A percentile compares a stretch with the other conserved stretches of the same genome.
phyloP scores from a whole-genome alignment of 2,329 filamentous ascomycete genomes.

The Fusarium bactridioides region DNA sequence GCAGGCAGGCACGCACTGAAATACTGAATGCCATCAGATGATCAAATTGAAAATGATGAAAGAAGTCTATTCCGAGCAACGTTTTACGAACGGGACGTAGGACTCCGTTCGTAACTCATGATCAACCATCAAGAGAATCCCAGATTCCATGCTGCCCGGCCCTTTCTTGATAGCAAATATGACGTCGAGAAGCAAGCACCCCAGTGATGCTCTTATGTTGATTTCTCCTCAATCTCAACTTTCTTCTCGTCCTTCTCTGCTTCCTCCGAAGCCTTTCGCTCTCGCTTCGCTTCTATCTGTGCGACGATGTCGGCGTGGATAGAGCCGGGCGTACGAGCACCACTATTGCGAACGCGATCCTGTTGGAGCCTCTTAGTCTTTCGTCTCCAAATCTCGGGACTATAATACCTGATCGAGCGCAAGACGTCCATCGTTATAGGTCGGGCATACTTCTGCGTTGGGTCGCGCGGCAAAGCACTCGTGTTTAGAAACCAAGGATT shows the following conservation, averaged over 20 bases:
- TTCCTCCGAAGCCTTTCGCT: background rate
- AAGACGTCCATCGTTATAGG: slow-evolving; percentile 2
- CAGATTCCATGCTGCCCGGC: background rate
- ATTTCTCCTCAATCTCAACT: background rate
- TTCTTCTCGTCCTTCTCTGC: background rate
- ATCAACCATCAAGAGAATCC: background rate
- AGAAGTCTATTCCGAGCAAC: background rate
- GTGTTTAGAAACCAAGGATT: slow-evolving; percentile 40
- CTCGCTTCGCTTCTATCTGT: slow-evolving; percentile 30
- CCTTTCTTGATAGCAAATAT: no score
- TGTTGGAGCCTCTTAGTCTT: background rate
- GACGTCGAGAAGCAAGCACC: accelerated
- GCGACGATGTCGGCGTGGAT: slow-evolving; percentile 39
- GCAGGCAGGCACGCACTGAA: background rate
- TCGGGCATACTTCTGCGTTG: background rate
- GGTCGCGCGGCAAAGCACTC: slow-evolving; percentile 34
- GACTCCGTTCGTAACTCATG: no score
- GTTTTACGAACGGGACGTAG: no score
- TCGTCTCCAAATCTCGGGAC: accelerated
- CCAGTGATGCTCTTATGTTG: background rate
- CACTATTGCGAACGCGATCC: slow-evolving; percentile 37
- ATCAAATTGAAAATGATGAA: background rate
- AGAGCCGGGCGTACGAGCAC: slow-evolving; percentile 39
- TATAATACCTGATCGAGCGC: slow-evolving; percentile 18
- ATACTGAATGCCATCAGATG: background rate